These are phyloP conservation scores for Peniophora sp. DNA, from an alignment of 1,284 basidiomycete genomes.

Conservation along the genomic window DNA sequence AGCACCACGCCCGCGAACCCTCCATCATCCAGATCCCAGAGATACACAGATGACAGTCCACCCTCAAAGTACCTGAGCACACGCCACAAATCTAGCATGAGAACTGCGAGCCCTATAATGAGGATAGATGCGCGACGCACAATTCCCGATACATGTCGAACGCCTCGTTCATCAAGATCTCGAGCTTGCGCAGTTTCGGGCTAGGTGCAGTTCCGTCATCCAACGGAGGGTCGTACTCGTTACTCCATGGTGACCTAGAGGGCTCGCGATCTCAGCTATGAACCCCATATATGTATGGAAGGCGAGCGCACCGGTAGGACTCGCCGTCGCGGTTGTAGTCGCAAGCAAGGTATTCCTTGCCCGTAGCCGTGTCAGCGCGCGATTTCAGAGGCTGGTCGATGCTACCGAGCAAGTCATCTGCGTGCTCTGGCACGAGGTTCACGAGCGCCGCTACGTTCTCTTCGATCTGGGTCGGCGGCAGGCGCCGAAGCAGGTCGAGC, in stretches of 20 bases:
- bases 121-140: conserved; percentile 32
- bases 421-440: conserved; percentile 85
- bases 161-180: conserved; percentile 90
- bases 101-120: not conserved
- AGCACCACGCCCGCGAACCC: conserved; percentile 96
- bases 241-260: conserved; percentile 91
- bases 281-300: not conserved
- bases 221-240: conserved; percentile 85
- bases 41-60: conserved; percentile 93
- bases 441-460: conserved; percentile 83
- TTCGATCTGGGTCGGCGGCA: conserved; percentile 89
- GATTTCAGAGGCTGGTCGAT: conserved; percentile 94
- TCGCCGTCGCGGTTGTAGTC: conserved; percentile 98
- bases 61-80: conserved; percentile 85
- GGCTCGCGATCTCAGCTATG: not conserved
- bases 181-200: conserved; percentile 81
- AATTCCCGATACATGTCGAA: conserved; percentile 98
- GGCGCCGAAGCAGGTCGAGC: conserved; percentile 92
- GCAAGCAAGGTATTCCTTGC: conserved; percentile 89
- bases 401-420: conserved; percentile 90
- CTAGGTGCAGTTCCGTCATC: conserved; percentile 85
- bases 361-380: conserved; percentile 70
- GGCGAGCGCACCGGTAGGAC: conserved; percentile 70
- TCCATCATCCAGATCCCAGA: conserved; percentile 97
- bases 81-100: not conserved